phyloP scores from a whole-genome alignment of 1,284 basidiomycete species.

The Trametes sp. region DNA sequence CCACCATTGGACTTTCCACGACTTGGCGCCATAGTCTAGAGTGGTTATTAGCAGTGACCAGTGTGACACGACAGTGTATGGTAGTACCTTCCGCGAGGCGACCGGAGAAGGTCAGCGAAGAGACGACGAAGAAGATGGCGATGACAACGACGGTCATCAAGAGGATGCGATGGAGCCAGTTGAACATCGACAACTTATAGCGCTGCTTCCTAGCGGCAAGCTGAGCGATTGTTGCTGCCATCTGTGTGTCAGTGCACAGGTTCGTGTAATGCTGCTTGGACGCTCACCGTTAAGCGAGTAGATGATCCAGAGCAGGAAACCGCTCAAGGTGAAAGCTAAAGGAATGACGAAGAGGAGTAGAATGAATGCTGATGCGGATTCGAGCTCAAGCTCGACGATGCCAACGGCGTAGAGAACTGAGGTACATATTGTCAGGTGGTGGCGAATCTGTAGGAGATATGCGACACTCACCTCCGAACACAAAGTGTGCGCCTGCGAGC shows the following conservation, averaged over 20 bases:
- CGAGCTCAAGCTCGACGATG: conserved; percentile 90
- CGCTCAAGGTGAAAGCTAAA: conserved; percentile 91
- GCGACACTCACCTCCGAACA: conserved; percentile 84
- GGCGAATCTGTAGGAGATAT: no score
- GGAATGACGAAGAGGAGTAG: conserved; percentile 91
- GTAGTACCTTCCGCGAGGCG: conserved; percentile 82
- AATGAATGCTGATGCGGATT: conserved; percentile 83
- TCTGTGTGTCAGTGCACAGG: not conserved
- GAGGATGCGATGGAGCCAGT: conserved; percentile 88
- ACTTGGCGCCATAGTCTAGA: conserved; percentile 89
- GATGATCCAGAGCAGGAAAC: conserved; percentile 96
- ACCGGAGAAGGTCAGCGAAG: conserved; percentile 90
- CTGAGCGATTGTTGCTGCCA: conserved; percentile 82
- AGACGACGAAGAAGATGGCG: conserved; percentile 91
- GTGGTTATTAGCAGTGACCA: not conserved
- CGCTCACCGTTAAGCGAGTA: conserved; percentile 82
- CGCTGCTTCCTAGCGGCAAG: conserved; percentile 86
- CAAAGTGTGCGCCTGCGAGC: conserved; percentile 85
- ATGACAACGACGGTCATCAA: conserved; percentile 86
- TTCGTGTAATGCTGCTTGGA: not conserved
- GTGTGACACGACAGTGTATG: no score
- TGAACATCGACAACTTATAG: conserved; percentile 90
- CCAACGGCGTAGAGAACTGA: conserved; percentile 91
- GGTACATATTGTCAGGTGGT: no score
- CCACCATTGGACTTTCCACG: conserved; percentile 97